Conservation (phyloP, 2,329 filamentous ascomycete species). For the Trichoderma oligosporum region DNA sequence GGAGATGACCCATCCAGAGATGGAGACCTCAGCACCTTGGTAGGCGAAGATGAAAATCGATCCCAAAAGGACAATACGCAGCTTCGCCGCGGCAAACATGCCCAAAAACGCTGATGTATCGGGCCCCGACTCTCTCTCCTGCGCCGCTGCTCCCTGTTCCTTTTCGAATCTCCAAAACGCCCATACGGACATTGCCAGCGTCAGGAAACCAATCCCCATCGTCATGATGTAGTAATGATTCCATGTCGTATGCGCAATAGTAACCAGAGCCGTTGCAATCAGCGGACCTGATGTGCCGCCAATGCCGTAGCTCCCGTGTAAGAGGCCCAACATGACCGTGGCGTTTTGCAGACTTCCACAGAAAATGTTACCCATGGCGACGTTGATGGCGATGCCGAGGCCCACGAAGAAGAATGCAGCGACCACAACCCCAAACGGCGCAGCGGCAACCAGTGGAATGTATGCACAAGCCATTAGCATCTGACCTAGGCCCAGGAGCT, state of each 20-base stretch:
- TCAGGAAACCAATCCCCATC: slow-evolving; percentile 54
- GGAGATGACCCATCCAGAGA: slow-evolving; percentile 82
- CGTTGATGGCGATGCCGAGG: slow-evolving; percentile 52
- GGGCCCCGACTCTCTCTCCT: slow-evolving; percentile 27
- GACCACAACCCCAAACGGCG: slow-evolving; percentile 67
- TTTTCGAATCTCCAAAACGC: slow-evolving; percentile 67
- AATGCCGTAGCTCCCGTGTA: slow-evolving; percentile 66
- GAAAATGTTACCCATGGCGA: slow-evolving; percentile 58
- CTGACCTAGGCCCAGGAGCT: slow-evolving; percentile 58
- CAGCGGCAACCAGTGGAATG: slow-evolving; percentile 60
- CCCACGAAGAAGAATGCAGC: slow-evolving; percentile 66
- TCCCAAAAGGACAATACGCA: slow-evolving; percentile 65
- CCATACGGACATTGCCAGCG: slow-evolving; percentile 58
- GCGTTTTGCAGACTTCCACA: slow-evolving; percentile 51
- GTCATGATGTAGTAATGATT: slow-evolving; percentile 69
- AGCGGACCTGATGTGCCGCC: slow-evolving; percentile 66
- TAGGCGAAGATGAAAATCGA: slow-evolving; percentile 83
- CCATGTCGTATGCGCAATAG: slow-evolving; percentile 57
- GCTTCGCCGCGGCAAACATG: slow-evolving; percentile 47
- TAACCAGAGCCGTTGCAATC: slow-evolving; percentile 69
- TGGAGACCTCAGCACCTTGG: slow-evolving; percentile 78
- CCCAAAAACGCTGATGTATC: slow-evolving; percentile 34
- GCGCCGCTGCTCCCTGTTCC: slow-evolving; percentile 45
- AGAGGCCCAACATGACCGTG: slow-evolving; percentile 55
- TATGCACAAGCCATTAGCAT: slow-evolving; percentile 57